These are phyloP conservation scores for Apiotrichum mycotoxinovorans DNA, from an alignment of 1,284 basidiomycete species.

Conservation along the genomic window DNA sequence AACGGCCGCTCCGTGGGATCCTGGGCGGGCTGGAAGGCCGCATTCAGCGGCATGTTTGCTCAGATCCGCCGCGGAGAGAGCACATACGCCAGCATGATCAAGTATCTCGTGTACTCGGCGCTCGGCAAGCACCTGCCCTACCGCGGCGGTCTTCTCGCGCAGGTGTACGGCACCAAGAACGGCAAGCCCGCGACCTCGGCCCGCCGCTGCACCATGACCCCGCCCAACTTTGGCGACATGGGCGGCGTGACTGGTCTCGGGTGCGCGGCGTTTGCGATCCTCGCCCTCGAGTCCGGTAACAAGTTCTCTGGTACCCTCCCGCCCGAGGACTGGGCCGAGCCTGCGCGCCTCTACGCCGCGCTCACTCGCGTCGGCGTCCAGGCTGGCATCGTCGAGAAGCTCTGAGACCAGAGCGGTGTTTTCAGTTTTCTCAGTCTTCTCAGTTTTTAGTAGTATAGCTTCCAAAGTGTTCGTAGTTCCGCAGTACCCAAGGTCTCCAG, in stretches of 20 bases:
- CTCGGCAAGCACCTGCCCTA: not conserved
- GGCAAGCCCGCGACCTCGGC: not conserved
- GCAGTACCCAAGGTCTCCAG: no score
- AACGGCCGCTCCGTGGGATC: not conserved
- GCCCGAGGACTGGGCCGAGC: conserved; percentile 2
- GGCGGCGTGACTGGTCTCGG: not conserved
- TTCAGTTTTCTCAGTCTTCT: no score
- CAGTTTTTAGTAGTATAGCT: no score
- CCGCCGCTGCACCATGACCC: not conserved
- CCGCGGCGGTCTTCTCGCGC: not conserved
- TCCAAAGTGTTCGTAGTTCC: no score
- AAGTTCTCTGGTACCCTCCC: not conserved
- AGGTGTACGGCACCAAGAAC: conserved; percentile 1
- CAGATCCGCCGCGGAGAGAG: not conserved
- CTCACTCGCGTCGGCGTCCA: not conserved
- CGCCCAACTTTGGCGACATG: not conserved
- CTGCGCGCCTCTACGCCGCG: not conserved
- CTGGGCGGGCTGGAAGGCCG: not conserved
- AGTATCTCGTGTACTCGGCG: not conserved
- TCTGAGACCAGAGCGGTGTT: no score
- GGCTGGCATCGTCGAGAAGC: not conserved
- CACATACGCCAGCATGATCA: not conserved
- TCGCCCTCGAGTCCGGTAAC: not conserved
- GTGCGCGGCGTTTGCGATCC: not conserved
- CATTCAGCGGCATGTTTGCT: not conserved